Base-by-base conservation (phyloP, 768 basidiomycete species). In the Lentinula raphanica region DNA sequence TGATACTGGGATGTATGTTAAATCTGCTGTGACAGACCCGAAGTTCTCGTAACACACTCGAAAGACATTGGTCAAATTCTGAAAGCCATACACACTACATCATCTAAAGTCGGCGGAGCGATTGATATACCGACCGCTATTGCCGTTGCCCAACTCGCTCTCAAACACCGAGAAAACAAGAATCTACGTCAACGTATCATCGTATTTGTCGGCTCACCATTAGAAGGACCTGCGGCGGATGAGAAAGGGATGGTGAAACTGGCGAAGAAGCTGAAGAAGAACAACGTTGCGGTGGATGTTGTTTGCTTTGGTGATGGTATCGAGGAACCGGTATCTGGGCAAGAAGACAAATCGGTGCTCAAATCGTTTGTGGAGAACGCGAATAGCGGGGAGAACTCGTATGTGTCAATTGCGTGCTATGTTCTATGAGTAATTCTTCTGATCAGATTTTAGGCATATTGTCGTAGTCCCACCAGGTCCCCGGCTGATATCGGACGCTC, bases 161-260 rank as follows among this genome's bases (percentile, higher is more conserved):
- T 99, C 49, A 99, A 99, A 71, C 97, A 99, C 71, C 80, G 97
- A 58, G 93, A 95, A 73, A 98, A 98, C 80, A 98, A 98, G 84
- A 98, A 94, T 67, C 86, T 96, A 29, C 88, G 95, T 21, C 97
- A 99, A 66, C 86, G 97, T 39, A 91, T 99, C 65, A 85, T 99
- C 68, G 90, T 93, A 44, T 97, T 98, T 64, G 87, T 94, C 55
- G 94, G 87, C 15, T 95, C 92, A 3, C 97, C 97, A 1, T 72
- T 94, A n/a, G 78, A 82, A 21, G 87, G 84, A 29, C 69, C 76
- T 29, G 86, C 78, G 7, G 83, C 87, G 11, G 87, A 91, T 59
- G 90, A 92, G 68, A 86, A 88, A 64, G 78, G 79, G 55, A 87
- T 95, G 82, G 76, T 90, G 64, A 88, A 86, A 69, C 82, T 99